These are phyloP conservation scores for Nakaseomyces delphensis DNA, from an alignment of 1,139 yeast genomes.

Conservation along the genomic window DNA sequence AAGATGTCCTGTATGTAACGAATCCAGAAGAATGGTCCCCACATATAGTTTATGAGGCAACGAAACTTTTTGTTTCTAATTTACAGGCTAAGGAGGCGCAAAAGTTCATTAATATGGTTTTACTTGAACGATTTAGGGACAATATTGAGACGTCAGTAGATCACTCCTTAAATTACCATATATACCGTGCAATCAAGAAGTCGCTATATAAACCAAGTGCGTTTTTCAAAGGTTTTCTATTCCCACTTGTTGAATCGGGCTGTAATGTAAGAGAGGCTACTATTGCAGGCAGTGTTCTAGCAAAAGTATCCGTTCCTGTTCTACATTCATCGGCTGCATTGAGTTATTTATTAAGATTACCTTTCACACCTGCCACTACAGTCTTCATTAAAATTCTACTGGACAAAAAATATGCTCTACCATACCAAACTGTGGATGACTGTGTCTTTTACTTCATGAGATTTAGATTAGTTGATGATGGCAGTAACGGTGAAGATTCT, in stretches of 20 bases:
- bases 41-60: constrained; percentile 92
- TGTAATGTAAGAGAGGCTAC: constrained; percentile 92
- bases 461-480: constrained; percentile 52
- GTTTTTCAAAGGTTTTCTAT: constrained; percentile 88
- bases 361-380: constrained; percentile 80
- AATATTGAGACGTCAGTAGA: constrained; percentile 70
- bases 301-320: constrained; percentile 87
- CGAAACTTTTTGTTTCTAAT: constrained; percentile 86
- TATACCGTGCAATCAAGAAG: constrained; percentile 85
- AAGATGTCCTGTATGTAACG: constrained; percentile 85
- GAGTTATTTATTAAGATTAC: constrained; percentile 72
- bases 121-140: constrained; percentile 75
- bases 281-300: constrained; percentile 83
- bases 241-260: constrained; percentile 76
- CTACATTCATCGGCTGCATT: constrained; percentile 95
- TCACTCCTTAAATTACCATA: constrained; percentile 69
- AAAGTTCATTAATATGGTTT: constrained; percentile 63
- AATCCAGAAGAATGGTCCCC: constrained; percentile 93
- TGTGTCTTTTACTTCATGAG: constrained; percentile 92
- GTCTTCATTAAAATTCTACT: constrained; percentile 81
- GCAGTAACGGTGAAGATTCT: constrained; percentile 37
- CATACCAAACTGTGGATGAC: constrained; percentile 92
- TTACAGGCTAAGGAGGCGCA: constrained; percentile 84
- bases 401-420: constrained; percentile 93
- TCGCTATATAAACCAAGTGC: constrained; percentile 95